Evolutionary conservation across 2,329 filamentous ascomycete genomes (phyloP), one percentile per base, ranked within the genome.

Genomic region (Aspergillus melleus): DNA sequence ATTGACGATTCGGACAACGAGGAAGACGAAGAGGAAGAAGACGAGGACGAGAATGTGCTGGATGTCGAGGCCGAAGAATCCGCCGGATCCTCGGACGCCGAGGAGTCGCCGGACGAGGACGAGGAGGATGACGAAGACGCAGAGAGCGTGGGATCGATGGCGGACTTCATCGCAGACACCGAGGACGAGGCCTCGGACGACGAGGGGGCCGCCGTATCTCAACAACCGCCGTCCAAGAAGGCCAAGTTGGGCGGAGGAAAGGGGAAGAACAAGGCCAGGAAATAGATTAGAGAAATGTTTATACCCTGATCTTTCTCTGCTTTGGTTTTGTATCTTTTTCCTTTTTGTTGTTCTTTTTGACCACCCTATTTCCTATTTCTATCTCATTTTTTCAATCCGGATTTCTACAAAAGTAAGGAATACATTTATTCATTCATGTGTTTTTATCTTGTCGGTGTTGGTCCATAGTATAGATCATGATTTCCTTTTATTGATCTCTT

Each of bases 91-190:
- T 75, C 76, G 4, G 77, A 74, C 36, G 76, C 75, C 3, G 80
- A 81, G 16, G 78, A 81, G 46, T 83, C 80, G 8, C 82, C 85
- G 2, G 83, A 86, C 22, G 84, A 86, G 61, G 83, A 87, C 19
- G 85, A 88, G 60, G 84, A 86, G 50, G 82, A 87, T 39, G 86
- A 85, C 10, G 84, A 86, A 52, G 82, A 87, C 57, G 82, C 86
- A 26, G 86, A 88, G 6, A 87, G 88, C 61, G 84, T 83, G 11
- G 77, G 75, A 54, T 77, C 72, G 29, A 78, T 72, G 66, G 75
- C 76, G 52, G 80, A 81, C 54, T 77, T 80, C 64, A 75, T 82
- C 53, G 76, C 79, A 6, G 79, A 82, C 57, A 78, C 76, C 2
- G 81, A 83, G 44, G 76, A 78, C 9, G 77, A 81, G 22, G 65